These are phyloP conservation scores for Stachybotrys chartarum DNA, from an alignment of 2,329 filamentous ascomycete species.

Conservation along the genomic window DNA sequence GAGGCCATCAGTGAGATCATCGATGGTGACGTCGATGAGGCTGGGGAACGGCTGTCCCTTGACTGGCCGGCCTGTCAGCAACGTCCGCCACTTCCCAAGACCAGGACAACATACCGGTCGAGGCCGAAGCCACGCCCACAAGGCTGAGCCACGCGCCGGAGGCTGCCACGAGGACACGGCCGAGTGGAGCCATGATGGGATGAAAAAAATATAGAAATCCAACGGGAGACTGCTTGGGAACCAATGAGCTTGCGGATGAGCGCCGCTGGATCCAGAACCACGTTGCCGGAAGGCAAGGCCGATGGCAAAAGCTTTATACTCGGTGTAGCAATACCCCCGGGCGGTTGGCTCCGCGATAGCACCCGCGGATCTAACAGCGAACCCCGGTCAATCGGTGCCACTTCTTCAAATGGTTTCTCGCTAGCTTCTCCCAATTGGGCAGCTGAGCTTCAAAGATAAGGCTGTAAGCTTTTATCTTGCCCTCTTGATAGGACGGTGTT, in stretches of 20 bases:
- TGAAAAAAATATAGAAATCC: no score
- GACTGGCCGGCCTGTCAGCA: background rate
- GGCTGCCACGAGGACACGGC: background rate
- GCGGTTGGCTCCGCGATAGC: background rate
- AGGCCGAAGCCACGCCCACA: background rate
- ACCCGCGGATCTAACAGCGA: background rate
- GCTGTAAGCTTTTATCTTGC: no score
- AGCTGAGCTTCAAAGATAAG: no score
- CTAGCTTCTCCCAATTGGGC: no score
- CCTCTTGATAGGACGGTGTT: no score
- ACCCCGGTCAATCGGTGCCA: no score
- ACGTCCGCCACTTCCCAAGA: no score
- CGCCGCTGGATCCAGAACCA: background rate
- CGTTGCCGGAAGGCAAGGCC: background rate
- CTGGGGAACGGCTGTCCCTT: slow-evolving; percentile 17
- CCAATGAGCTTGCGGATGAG: background rate
- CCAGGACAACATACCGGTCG: background rate
- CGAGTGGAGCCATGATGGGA: background rate
- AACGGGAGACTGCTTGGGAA: no score
- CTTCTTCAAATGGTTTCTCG: no score
- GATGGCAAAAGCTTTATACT: background rate
- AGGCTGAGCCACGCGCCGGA: background rate
- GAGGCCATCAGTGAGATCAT: slow-evolving; percentile 23
- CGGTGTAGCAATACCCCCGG: background rate
- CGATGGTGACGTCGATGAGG: slow-evolving; percentile 23